phyloP scores from a whole-genome alignment of 1,139 yeast species.

The Taphrina confusa region DNA sequence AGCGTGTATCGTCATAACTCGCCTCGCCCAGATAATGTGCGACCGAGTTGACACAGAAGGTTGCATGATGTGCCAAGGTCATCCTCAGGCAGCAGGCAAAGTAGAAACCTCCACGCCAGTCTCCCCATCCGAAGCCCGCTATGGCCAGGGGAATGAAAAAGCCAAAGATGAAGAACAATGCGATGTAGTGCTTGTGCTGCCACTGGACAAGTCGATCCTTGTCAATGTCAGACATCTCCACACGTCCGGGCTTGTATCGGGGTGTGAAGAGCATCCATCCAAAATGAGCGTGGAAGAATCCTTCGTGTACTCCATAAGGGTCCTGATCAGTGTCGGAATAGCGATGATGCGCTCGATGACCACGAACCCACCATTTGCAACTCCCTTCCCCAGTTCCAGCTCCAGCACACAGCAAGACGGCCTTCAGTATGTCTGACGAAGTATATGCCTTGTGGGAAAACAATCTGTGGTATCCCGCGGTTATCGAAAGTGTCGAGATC shows the following conservation, averaged over 20 bases:
- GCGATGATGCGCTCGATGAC: constrained; percentile 96
- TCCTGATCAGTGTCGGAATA: constrained; percentile 95
- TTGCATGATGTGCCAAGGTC: constrained; percentile 89
- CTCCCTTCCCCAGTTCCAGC: constrained; percentile 97
- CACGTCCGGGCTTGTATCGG: constrained; percentile 93
- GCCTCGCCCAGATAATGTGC: constrained; percentile 99
- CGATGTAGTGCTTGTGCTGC: constrained; percentile 89
- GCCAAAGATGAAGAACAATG: constrained; percentile 65
- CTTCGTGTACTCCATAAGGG: constrained; percentile 94
- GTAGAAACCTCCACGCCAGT: constrained; percentile 86
- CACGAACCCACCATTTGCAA: constrained; percentile 98
- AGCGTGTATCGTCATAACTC: constrained; percentile 91
- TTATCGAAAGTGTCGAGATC: constrained; percentile 82
- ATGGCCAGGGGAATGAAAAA: constrained; percentile 71
- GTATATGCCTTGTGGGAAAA: constrained; percentile 88
- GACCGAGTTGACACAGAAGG: constrained; percentile 96
- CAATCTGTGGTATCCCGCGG: constrained; percentile 87
- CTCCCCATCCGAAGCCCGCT: constrained; percentile 83
- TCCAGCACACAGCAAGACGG: constrained; percentile 79
- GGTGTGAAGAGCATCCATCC: constrained; percentile 96
- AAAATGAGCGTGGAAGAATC: constrained; percentile 93
- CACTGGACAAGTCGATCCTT: constrained; percentile 86
- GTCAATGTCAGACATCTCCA: constrained; percentile 88
- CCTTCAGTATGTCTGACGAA: constrained; percentile 68
- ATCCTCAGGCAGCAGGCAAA: constrained; percentile 87